A percentile compares a stretch with the other conserved stretches of the same genome.
Evolutionary conservation across 2,329 filamentous ascomycete genomes (phyloP).

Genomic region (Nemania abortiva): DNA sequence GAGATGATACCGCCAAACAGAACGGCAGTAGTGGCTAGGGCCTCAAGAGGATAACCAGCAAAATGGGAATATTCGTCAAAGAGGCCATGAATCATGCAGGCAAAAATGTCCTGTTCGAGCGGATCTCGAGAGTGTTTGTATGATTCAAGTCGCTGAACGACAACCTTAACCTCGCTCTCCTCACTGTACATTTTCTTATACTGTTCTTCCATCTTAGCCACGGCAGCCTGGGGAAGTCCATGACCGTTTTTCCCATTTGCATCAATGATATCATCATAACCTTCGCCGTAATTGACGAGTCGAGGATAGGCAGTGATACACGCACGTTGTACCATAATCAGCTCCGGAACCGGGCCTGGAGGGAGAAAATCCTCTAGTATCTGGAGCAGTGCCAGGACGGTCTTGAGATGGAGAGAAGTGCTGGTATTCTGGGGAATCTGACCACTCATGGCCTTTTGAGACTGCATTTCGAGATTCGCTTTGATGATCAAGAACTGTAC

Average conservation of each 20-base stretch:
- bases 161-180: conserved; percentile 85
- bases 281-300: conserved; percentile 95
- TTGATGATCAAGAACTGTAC: conserved; percentile 87
- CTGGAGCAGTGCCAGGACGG: conserved; percentile 82
- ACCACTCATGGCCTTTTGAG: conserved; percentile 76
- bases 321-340: conserved; percentile 84
- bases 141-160: conserved; percentile 84
- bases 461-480: conserved; percentile 81
- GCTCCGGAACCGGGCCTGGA: conserved; percentile 70
- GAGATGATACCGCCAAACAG: conserved; percentile 97
- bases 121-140: conserved; percentile 91
- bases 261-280: conserved; percentile 91
- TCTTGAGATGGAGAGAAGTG: conserved; percentile 84
- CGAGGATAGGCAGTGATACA: conserved; percentile 94
- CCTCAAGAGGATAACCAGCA: conserved; percentile 94
- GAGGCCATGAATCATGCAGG: conserved; percentile 97
- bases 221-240: conserved; percentile 79
- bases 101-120: conserved; percentile 92
- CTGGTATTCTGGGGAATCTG: conserved; percentile 69
- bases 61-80: conserved; percentile 99
- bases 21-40: conserved; percentile 93
- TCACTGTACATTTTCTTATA: conserved; percentile 98
- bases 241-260: conserved; percentile 86
- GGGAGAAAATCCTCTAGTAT: conserved; percentile 80
- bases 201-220: conserved; percentile 94